Evolutionary conservation across 116 monocot species (phyloP), one percentile per base, ranked within the genome.

Genomic region (Thalassia testudinum): DNA sequence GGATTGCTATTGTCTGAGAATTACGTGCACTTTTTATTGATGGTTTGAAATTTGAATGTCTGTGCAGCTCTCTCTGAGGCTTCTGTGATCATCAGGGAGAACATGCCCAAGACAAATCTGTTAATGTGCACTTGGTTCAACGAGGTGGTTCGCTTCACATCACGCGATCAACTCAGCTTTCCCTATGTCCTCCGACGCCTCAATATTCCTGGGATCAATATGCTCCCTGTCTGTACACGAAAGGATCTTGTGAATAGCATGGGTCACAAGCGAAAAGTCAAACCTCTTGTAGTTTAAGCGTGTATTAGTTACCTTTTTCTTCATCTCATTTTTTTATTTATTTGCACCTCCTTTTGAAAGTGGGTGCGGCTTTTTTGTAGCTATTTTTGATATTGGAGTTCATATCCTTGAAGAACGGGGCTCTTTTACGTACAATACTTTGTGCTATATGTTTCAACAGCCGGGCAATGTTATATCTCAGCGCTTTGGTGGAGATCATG

Each of bases 211-310:
- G 65, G 70, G 11, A 27, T 97, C 29, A 77, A 85, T 47, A 89
- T 89, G 85, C 85, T 97, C 54, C 85, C 89, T n/a, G 97, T 97
- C 15, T 97, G 89, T 58, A 71, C 66, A 12, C 78, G 97, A 22
- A 97, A 81, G 57, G 89, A 97, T 59, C 76, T 97, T 57, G 97
- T 89, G 21, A 97, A 97, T 50, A 97, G 85, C 52, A 89, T 97
- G 72, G 89, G 85, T 27, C 91, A 91, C 62, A 78, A 48, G 25
- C 58, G 64, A 43, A 91, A 85, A 66, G 91, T 81, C 27, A 91
- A 81, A 60, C 85, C 82, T 27, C 85, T 91, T 65, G 64, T 65
- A 52, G 28, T 37, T 47, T 50, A 15, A 61, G 50, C 30, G 10
- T 34, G 30, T 34, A 34, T 34, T 34, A 34, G 3, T 34, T 34